Evolutionary conservation across 805 yeast genomes (phyloP), one percentile per base, ranked within the genome.

Genomic region (Starmerella gropengiesseri): DNA sequence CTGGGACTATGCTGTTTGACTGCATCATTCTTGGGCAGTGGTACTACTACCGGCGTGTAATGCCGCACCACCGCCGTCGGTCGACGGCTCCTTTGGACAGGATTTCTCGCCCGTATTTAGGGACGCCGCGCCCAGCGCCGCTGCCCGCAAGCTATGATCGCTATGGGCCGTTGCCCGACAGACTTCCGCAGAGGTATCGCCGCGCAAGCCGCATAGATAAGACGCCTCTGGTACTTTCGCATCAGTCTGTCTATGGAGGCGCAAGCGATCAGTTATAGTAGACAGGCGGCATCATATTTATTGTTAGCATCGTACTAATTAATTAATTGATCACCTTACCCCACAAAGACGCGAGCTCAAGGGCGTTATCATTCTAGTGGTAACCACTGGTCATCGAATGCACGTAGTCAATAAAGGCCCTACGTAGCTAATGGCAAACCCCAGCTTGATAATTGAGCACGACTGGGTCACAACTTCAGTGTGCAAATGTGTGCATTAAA

Each of bases 1-100:
- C 84, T 0, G 95, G 96, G 7, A 86, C 96, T 0, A 71, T 86
- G 16, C 51, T 76, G 3, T 85, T 87, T 60, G 96, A 87, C 58
- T 47, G 77, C 29, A 62, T 74, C 19, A 64, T 66, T 29, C 53
- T 66, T 28, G 38, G 41, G 28, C 70, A 66, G 46, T 46, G 45
- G 46, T 39, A 26, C 17, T 43, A 31, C 27, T 52, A 52, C 36
- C 44, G 35, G 23, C 25, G 39, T 12, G 7, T 25, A 3, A 5
- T 8, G n/a, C 7, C 26, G 7, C 33, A n/a, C 20, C 42, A 31
- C 25, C 38, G 48, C 3, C 40, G 52, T 4, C 35, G 52, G 22
- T 41, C 48, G 9, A 47, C 52, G 3, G 34, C 31, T 17, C 29
- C 29, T 2, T 18, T 32, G 13, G 52, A 49, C 37, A 41, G 45